phyloP scores from a whole-genome alignment of 2,329 filamentous ascomycete species.

The Huntiella abstrusa region DNA sequence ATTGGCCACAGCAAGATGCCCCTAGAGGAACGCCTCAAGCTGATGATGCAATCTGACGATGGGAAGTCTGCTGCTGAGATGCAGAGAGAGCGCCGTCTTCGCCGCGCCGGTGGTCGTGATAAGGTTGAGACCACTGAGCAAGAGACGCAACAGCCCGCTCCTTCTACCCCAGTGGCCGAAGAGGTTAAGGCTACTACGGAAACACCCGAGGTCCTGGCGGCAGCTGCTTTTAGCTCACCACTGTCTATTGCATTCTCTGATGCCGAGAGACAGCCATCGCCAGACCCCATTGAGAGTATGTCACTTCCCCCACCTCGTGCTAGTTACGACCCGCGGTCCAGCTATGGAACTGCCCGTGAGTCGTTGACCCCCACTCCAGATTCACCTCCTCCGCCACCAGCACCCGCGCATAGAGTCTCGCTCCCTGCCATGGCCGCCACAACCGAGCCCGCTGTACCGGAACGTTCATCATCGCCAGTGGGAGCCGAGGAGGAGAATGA shows the following conservation, averaged over 20 bases:
- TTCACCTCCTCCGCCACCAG: not conserved
- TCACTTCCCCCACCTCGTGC: conserved; percentile 4
- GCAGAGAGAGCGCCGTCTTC: conserved; percentile 50
- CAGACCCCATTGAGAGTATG: conserved; percentile 1
- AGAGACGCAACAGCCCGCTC: conserved; percentile 5
- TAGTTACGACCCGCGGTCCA: conserved; percentile 1
- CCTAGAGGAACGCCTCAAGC: conserved; percentile 64
- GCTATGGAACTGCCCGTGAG: conserved; percentile 7
- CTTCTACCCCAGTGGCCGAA: conserved; percentile 3
- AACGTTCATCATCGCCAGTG: conserved; percentile 3
- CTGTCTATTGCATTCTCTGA: conserved; percentile 15
- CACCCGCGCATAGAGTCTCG: not conserved
- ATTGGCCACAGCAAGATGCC: conserved; percentile 62
- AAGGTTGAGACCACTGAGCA: conserved; percentile 13
- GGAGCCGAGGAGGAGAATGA: not conserved
- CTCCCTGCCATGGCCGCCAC: not conserved
- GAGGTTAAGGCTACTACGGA: conserved; percentile 2
- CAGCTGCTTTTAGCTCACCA: conserved; percentile 1
- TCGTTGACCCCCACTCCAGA: conserved; percentile 9
- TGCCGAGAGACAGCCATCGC: conserved; percentile 22
- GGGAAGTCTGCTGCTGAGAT: conserved; percentile 42
- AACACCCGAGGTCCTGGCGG: conserved; percentile 1
- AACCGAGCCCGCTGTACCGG: not conserved
- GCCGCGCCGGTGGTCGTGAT: conserved; percentile 38
- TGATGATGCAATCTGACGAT: conserved; percentile 73